Evolutionary conservation across 768 basidiomycete species (phyloP).

Genomic region (Sutorius australiensis): DNA sequence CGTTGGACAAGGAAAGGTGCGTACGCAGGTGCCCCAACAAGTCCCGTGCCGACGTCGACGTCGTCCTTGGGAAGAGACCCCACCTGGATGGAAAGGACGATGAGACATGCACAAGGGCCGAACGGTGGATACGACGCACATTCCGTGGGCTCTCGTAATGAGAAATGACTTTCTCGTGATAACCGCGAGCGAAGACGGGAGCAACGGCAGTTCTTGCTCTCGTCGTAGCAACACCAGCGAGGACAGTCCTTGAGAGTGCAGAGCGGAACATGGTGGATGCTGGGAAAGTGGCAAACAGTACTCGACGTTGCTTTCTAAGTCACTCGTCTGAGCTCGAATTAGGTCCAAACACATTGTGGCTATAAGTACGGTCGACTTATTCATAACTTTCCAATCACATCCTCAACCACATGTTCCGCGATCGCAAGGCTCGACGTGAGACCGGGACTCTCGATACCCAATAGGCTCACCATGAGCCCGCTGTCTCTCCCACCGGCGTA

Average conservation of each 20-base stretch:
- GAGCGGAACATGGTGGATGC: constrained; percentile 66
- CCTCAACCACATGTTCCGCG: constrained; percentile 75
- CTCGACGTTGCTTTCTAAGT: constrained; percentile 5
- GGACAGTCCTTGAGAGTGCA: constrained; percentile 48
- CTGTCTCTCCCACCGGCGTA: constrained; percentile 41
- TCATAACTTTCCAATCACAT: constrained; percentile 30
- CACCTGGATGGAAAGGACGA: constrained; percentile 51
- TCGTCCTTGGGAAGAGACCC: constrained; percentile 94
- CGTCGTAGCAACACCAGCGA: constrained; percentile 44
- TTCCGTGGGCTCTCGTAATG: constrained; percentile 98
- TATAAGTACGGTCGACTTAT: not conserved
- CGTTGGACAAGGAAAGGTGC: constrained; percentile 30
- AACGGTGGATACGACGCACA: constrained; percentile 50
- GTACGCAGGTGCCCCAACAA: constrained; percentile 96
- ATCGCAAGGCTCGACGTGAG: constrained; percentile 85
- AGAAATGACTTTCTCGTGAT: constrained; percentile 95
- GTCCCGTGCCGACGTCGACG: constrained; percentile 90
- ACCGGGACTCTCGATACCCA: constrained; percentile 93
- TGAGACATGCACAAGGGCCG: constrained; percentile 52
- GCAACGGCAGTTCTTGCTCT: constrained; percentile 38
- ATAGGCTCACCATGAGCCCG: constrained; percentile 66
- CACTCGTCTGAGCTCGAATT: constrained; percentile 24
- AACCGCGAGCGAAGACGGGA: constrained; percentile 62
- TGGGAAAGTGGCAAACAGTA: constrained; percentile 20
- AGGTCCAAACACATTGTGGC: not conserved